Conservation (phyloP, 345 rosid species). For the Syzygium jambos region DNA sequence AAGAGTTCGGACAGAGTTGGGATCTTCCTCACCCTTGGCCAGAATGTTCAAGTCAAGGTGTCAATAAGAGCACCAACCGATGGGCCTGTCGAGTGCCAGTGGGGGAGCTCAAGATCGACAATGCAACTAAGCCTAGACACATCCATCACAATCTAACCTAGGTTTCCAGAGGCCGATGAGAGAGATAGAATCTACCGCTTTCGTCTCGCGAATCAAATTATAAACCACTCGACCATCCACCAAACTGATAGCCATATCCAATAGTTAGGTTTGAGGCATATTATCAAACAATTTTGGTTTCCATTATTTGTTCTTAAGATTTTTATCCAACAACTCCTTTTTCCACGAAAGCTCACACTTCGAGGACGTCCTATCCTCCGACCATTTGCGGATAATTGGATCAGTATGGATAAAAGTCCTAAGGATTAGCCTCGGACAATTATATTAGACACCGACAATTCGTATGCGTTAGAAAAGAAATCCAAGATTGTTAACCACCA, state of each 20-base stretch:
- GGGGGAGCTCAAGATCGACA: background rate
- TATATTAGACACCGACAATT: background rate
- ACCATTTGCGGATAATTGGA: background rate
- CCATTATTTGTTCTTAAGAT: background rate
- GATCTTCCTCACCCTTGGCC: background rate
- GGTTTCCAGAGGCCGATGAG: background rate
- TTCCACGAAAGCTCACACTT: background rate
- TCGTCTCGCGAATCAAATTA: background rate
- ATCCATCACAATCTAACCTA: background rate
- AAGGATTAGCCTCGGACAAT: background rate
- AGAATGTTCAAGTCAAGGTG: background rate
- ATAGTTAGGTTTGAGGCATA: background rate
- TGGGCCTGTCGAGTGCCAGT: background rate
- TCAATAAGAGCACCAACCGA: background rate
- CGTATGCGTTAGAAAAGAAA: background rate
- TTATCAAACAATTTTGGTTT: background rate
- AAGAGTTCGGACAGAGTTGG: background rate
- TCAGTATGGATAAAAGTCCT: background rate
- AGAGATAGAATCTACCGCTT: background rate
- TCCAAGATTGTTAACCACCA: background rate
- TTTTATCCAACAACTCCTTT: background rate
- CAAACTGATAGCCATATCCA: background rate
- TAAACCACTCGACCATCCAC: background rate
- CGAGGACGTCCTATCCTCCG: background rate
- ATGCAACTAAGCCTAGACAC: background rate